phyloP scores from a whole-genome alignment of 805 yeast species.

The Starmerella scarabaei region DNA sequence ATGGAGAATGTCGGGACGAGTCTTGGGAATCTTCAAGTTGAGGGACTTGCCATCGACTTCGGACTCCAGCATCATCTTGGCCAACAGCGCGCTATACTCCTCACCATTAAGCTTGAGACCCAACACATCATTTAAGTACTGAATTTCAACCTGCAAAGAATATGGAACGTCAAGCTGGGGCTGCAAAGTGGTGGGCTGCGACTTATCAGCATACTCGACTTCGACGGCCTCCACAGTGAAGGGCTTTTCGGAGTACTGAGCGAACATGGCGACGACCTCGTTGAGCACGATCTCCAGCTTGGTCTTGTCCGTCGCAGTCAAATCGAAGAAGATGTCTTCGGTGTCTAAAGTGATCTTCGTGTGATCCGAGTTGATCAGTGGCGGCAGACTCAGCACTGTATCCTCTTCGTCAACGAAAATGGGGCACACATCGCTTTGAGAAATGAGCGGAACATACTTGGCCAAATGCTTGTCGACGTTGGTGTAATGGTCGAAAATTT shows the following conservation, averaged over 20 bases:
- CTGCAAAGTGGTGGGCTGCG: slow-evolving; percentile 40
- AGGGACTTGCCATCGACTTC: slow-evolving; percentile 36
- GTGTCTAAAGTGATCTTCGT: slow-evolving; percentile 80
- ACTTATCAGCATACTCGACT: slow-evolving; percentile 62
- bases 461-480: slow-evolving; percentile 73
- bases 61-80: slow-evolving; percentile 71
- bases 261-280: slow-evolving; percentile 90
- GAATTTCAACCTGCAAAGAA: slow-evolving; percentile 56
- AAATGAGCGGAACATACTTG: slow-evolving; percentile 75
- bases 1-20: slow-evolving; percentile 91
- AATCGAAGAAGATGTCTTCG: slow-evolving; percentile 77
- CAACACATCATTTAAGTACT: slow-evolving; percentile 81
- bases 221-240: slow-evolving; percentile 85
- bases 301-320: slow-evolving; percentile 90
- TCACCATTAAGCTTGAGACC: slow-evolving; percentile 64
- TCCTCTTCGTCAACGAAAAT: slow-evolving; percentile 68
- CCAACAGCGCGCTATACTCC: slow-evolving; percentile 54
- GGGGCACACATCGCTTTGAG: slow-evolving; percentile 80
- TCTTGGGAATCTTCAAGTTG: slow-evolving; percentile 64
- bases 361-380: slow-evolving; percentile 85
- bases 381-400: slow-evolving; percentile 85
- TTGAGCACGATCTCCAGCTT: slow-evolving; percentile 87
- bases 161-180: slow-evolving; percentile 59
- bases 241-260: slow-evolving; percentile 67
- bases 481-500: slow-evolving; percentile 79